Conservation (phyloP, 2,329 filamentous ascomycete species). For the Hypoxylon sp. region DNA sequence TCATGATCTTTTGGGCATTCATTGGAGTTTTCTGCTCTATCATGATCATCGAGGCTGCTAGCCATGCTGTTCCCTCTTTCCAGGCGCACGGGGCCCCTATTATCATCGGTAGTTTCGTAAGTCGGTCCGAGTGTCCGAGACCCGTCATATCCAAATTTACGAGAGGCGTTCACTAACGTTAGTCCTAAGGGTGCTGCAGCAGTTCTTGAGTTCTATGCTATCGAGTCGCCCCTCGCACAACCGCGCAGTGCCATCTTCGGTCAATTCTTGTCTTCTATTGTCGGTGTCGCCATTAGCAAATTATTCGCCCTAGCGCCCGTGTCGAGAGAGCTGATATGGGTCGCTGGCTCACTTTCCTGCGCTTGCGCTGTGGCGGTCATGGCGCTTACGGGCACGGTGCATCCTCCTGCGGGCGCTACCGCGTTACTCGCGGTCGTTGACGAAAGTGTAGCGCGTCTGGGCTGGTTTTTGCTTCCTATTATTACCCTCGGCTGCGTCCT, state of each 20-base stretch:
- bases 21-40: conserved; percentile 76
- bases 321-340: conserved; percentile 70
- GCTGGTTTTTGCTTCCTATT: conserved; percentile 78
- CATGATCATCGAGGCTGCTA: conserved; percentile 71
- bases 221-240: conserved; percentile 80
- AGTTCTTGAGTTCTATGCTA: conserved; percentile 80
- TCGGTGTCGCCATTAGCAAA: conserved; percentile 75
- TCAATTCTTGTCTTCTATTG: conserved; percentile 73
- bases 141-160: neutral
- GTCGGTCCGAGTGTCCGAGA: conserved; percentile 51
- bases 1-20: conserved; percentile 73
- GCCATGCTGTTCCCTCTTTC: conserved; percentile 69
- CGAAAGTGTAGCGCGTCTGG: conserved; percentile 66
- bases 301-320: conserved; percentile 70
- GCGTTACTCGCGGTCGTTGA: conserved; percentile 77
- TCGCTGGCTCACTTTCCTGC: conserved; percentile 76
- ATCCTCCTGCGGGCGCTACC: conserved; percentile 82
- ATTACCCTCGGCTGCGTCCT: conserved; percentile 72
- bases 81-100: conserved; percentile 65
- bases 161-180: conserved; percentile 11
- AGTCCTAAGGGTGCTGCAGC: conserved; percentile 75
- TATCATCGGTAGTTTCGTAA: conserved; percentile 79
- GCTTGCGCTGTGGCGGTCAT: conserved; percentile 75
- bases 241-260: conserved; percentile 78
- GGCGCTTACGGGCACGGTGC: conserved; percentile 79